Evolutionary conservation across 1,139 yeast species (phyloP).

Genomic region (Geotrichum phurueaensis): DNA sequence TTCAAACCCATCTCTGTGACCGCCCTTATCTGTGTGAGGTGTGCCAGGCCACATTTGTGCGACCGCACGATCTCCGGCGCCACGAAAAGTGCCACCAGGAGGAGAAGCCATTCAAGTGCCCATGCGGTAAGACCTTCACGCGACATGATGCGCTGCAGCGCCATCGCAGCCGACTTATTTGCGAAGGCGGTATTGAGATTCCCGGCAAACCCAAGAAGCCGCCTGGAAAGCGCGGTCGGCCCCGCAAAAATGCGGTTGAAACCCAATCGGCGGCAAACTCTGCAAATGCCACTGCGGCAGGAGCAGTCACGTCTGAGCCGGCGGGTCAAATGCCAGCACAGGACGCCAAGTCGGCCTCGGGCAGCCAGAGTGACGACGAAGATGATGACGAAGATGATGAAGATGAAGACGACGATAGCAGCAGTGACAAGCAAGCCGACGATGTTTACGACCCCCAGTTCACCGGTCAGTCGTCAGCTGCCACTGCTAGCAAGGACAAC

Average conservation of each 20-base stretch:
- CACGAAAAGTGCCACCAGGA: slow-evolving; percentile 79
- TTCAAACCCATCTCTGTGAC: slow-evolving; percentile 93
- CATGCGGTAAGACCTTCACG: slow-evolving; percentile 88
- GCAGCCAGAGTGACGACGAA: not conserved
- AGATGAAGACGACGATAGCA: slow-evolving; percentile 1
- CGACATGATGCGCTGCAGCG: slow-evolving; percentile 82
- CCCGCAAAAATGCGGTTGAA: slow-evolving; percentile 23
- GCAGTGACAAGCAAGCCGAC: not conserved
- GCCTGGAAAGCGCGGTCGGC: slow-evolving; percentile 32
- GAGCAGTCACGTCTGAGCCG: not conserved
- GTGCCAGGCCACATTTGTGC: slow-evolving; percentile 62
- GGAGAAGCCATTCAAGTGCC: slow-evolving; percentile 68
- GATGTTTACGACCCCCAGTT: not conserved
- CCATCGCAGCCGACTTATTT: slow-evolving; percentile 73
- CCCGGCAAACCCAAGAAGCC: slow-evolving; percentile 32
- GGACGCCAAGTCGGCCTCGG: not conserved
- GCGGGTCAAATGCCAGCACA: not conserved
- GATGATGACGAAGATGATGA: slow-evolving; percentile 3
- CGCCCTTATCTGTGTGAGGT: slow-evolving; percentile 68
- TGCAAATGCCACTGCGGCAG: not conserved
- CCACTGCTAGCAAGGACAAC: not conserved
- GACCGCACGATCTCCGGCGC: slow-evolving; percentile 89
- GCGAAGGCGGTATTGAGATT: slow-evolving; percentile 58
- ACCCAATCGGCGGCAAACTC: slow-evolving; percentile 10
- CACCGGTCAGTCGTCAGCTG: not conserved